Evolutionary conservation across 2,329 filamentous ascomycete genomes (phyloP).

Genomic region (Cladophialophora yegresii): DNA sequence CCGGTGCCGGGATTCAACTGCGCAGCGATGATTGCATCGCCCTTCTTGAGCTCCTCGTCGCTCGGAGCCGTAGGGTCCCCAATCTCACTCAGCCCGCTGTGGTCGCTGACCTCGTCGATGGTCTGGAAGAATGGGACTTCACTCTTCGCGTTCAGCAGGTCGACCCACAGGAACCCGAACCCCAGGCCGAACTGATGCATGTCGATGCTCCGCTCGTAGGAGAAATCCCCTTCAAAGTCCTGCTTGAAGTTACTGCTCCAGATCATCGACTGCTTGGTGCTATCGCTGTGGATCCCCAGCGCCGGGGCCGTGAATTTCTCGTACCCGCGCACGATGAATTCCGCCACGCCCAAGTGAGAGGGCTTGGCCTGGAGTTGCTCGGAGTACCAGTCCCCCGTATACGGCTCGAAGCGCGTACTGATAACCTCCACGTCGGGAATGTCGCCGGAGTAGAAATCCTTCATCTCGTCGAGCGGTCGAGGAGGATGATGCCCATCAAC

Average conservation of each 20-base stretch:
- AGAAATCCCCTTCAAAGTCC: constrained; percentile 35
- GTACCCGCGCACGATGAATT: constrained; percentile 34
- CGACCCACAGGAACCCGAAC: constrained; percentile 35
- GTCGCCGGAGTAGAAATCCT: constrained; percentile 26
- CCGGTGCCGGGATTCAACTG: constrained; percentile 5
- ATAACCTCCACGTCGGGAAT: constrained; percentile 33
- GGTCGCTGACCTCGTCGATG: constrained; percentile 32
- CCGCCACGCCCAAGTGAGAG: constrained; percentile 34
- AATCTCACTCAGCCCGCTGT: constrained; percentile 34
- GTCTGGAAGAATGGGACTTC: constrained; percentile 32
- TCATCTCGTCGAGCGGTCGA: constrained; percentile 26
- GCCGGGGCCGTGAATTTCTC: constrained; percentile 28
- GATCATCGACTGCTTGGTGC: constrained; percentile 35
- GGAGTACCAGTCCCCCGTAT: constrained; percentile 32
- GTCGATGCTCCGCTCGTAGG: constrained; percentile 31
- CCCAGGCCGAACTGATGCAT: constrained; percentile 37
- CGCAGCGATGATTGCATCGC: constrained; percentile 27
- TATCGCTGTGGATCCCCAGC: constrained; percentile 26
- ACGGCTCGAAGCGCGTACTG: constrained; percentile 31
- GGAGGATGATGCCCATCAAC: constrained; percentile 36
- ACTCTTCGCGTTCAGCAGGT: constrained; percentile 32
- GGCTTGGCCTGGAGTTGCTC: constrained; percentile 27
- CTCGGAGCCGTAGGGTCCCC: constrained; percentile 31
- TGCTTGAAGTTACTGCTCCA: constrained; percentile 37
- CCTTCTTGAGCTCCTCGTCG: constrained; percentile 32